Evolutionary conservation across 2,329 filamentous ascomycete species (phyloP).

Genomic region (Fusarium poae): DNA sequence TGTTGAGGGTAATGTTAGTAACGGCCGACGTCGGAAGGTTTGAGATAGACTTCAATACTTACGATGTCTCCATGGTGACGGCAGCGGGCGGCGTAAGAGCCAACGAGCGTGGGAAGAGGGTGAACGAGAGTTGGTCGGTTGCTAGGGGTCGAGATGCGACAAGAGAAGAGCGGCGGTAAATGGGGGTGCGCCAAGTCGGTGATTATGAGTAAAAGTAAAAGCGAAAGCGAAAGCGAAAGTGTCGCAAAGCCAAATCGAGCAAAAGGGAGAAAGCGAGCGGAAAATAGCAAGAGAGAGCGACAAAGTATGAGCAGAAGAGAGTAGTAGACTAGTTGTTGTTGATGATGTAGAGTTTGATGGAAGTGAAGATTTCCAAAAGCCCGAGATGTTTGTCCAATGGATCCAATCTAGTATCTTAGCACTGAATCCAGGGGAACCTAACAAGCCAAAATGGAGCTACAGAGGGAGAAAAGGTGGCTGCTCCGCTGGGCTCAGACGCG

Average conservation of each 20-base stretch:
- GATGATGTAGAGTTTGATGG: slow-evolving; percentile 33
- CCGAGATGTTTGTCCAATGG: slow-evolving; percentile 32
- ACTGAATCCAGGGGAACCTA: slow-evolving; percentile 44
- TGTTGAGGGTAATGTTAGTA: slow-evolving; percentile 51
- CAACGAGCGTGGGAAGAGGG: slow-evolving; percentile 33
- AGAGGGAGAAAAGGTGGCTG: slow-evolving; percentile 44
- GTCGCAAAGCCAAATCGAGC: slow-evolving; percentile 17
- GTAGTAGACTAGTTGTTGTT: slow-evolving; percentile 22
- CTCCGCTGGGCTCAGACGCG: slow-evolving; percentile 46
- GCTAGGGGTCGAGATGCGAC: slow-evolving; percentile 29
- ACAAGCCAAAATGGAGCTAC: slow-evolving; percentile 39
- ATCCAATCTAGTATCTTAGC: slow-evolving; percentile 23
- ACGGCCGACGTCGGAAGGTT: background rate
- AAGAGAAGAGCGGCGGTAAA: slow-evolving; percentile 19
- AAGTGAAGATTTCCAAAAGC: slow-evolving; percentile 39
- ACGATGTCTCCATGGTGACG: slow-evolving; percentile 52
- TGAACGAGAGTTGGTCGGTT: slow-evolving; percentile 34
- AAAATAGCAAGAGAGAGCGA: slow-evolving; percentile 20
- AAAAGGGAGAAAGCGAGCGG: slow-evolving; percentile 24
- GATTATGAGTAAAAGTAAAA: slow-evolving; percentile 27
- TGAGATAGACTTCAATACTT: slow-evolving; percentile 31
- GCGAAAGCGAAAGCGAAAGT: background rate
- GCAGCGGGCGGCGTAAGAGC: slow-evolving; percentile 41
- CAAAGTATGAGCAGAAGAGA: slow-evolving; percentile 8
- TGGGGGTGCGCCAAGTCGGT: slow-evolving; percentile 23